Evolutionary conservation across 2,329 filamentous ascomycete species (phyloP).

Genomic region (Cercospora beticola): DNA sequence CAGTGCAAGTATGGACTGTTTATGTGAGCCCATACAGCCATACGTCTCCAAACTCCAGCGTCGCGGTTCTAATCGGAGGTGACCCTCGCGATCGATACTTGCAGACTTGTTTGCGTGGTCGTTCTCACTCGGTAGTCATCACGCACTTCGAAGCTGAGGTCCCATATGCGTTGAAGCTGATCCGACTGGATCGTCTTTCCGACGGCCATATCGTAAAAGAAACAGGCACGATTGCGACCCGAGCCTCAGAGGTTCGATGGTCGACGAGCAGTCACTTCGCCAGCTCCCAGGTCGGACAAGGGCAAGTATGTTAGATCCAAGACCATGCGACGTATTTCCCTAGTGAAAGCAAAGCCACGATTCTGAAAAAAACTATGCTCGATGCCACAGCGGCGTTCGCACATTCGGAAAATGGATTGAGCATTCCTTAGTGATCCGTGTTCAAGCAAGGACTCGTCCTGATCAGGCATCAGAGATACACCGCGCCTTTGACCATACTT

Average conservation of each 20-base stretch:
- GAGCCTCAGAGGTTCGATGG: neutral
- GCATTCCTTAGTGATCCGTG: neutral
- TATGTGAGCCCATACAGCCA: neutral
- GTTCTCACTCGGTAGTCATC: neutral
- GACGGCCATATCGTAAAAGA: neutral
- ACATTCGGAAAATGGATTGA: neutral
- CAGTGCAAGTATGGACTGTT: neutral
- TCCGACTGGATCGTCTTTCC: neutral
- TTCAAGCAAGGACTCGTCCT: neutral
- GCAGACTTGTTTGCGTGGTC: neutral
- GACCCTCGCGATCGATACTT: neutral
- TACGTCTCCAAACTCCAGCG: neutral
- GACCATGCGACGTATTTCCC: neutral
- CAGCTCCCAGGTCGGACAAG: neutral
- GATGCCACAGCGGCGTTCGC: neutral
- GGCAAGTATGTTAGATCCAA: neutral
- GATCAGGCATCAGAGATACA: neutral
- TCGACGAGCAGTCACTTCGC: neutral
- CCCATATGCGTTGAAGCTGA: neutral
- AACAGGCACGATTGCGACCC: no score
- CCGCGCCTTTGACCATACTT: neutral
- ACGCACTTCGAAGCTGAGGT: neutral
- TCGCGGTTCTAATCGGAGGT: neutral
- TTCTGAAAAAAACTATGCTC: neutral
- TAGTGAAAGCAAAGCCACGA: neutral